These are phyloP conservation scores for Penicillium sp. DNA, from an alignment of 2,329 filamentous ascomycete genomes.

Conservation along the genomic window DNA sequence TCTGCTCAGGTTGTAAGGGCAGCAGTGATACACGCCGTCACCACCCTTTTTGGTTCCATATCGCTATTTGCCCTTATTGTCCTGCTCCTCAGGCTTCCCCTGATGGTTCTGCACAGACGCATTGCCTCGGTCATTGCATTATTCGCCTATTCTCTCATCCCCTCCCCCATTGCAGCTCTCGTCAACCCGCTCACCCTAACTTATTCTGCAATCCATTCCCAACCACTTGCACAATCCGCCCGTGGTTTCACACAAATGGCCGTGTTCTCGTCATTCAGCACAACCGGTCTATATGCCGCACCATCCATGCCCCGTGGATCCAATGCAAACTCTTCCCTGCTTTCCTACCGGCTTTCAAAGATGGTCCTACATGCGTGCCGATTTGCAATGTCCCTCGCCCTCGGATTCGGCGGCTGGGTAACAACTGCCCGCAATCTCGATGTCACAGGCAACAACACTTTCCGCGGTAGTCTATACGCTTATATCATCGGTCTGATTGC, in stretches of 20 bases:
- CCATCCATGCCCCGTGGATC: conserved; percentile 40
- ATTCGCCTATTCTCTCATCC: conserved; percentile 74
- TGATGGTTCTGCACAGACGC: conserved; percentile 76
- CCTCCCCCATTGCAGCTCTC: conserved; percentile 76
- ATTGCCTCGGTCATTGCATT: conserved; percentile 66
- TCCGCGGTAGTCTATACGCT: conserved; percentile 82
- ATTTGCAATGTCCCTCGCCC: conserved; percentile 81
- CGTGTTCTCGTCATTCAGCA: conserved; percentile 67
- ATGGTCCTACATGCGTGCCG: conserved; percentile 85
- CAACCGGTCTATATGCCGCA: conserved; percentile 53
- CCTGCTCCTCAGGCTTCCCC: conserved; percentile 75
- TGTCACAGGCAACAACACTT: conserved; percentile 48
- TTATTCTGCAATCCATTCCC: conserved; percentile 89
- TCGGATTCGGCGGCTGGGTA: conserved; percentile 97
- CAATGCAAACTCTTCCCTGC: conserved; percentile 52
- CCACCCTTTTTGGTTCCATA: conserved; percentile 87
- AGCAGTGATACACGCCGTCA: conserved; percentile 74
- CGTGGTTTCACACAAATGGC: conserved; percentile 76
- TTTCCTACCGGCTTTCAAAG: conserved; percentile 87
- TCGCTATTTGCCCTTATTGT: conserved; percentile 81
- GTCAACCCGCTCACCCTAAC: conserved; percentile 91
- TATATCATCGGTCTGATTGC: conserved; percentile 92
- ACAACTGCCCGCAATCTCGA: conserved; percentile 77
- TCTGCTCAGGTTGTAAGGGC: conserved; percentile 78
- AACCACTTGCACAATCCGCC: conserved; percentile 72